These are phyloP conservation scores for Rhodotorula kratochvilovae DNA, from an alignment of 768 basidiomycete species.

Conservation along the genomic window DNA sequence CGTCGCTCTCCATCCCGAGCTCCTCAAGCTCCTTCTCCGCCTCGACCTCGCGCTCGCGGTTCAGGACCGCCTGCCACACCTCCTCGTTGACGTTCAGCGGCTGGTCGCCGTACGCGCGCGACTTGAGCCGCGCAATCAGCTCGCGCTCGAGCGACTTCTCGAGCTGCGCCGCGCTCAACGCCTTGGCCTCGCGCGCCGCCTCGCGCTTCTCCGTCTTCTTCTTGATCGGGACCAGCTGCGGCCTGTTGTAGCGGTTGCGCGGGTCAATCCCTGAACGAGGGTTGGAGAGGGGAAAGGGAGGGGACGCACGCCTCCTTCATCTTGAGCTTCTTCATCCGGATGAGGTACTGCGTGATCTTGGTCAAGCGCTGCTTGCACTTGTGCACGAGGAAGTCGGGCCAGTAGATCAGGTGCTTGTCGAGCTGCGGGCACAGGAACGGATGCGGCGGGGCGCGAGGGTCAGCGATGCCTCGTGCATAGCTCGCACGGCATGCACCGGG, in stretches of 20 bases:
- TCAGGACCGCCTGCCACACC: constrained; percentile 88
- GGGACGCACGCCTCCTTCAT: constrained; percentile 42
- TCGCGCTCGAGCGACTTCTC: constrained; percentile 95
- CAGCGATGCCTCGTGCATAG: too few species aligned
- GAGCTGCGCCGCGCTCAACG: constrained; percentile 87
- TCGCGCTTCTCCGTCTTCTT: constrained; percentile 95
- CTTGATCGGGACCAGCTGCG: constrained; percentile 89
- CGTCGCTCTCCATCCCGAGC: constrained; percentile 48
- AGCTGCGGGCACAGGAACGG: constrained; percentile 62
- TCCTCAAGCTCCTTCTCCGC: constrained; percentile 55
- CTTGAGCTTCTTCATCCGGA: constrained; percentile 84
- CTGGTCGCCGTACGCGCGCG: constrained; percentile 94
- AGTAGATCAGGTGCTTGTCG: constrained; percentile 89
- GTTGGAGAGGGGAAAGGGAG: neutral
- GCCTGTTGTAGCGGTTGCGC: constrained; percentile 54
- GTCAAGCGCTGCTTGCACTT: constrained; percentile 99
- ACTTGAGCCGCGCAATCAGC: constrained; percentile 87
- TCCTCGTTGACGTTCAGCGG: constrained; percentile 97
- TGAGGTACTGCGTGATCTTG: constrained; percentile 97
- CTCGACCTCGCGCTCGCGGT: constrained; percentile 60
- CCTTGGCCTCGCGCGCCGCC: constrained; percentile 87
- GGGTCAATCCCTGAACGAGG: too few species aligned
- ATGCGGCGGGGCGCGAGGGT: neutral
- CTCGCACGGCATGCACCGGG: too few species aligned
- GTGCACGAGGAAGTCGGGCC: constrained; percentile 95